phyloP scores from a whole-genome alignment of 2,329 filamentous ascomycete species.

The Epicoccum nigrum region DNA sequence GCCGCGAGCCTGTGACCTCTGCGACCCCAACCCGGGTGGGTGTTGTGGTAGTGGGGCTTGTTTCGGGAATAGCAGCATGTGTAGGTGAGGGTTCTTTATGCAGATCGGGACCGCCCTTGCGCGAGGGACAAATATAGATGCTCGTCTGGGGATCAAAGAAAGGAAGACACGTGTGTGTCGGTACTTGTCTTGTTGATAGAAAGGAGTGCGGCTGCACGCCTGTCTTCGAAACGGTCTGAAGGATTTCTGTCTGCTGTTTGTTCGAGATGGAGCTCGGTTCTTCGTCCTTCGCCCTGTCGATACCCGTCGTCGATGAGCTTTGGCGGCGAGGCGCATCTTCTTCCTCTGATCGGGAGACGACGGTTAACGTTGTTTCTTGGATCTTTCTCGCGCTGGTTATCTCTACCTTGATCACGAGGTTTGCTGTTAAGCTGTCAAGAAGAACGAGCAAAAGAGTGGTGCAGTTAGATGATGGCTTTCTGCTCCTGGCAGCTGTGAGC shows the following conservation, averaged over 20 bases:
- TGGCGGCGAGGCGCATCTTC: constrained; percentile 19
- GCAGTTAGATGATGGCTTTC: constrained; percentile 32
- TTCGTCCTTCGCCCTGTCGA: constrained; percentile 7
- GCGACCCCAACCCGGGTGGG: neutral
- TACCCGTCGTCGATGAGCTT: constrained; percentile 12
- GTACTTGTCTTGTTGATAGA: too few relatives aligned
- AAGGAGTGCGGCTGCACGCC: neutral
- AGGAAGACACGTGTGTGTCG: neutral
- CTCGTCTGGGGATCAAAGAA: neutral
- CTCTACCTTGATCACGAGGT: constrained; percentile 29
- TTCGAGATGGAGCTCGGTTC: neutral
- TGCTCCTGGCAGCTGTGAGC: constrained; percentile 34
- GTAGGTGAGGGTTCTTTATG: neutral
- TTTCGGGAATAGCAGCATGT: constrained; percentile 1
- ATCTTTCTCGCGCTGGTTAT: constrained; percentile 30
- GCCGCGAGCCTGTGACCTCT: neutral
- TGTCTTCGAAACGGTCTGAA: neutral
- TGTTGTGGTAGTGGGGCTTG: neutral
- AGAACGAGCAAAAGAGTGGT: constrained; percentile 20
- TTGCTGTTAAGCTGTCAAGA: constrained; percentile 34
- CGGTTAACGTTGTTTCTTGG: constrained; percentile 38
- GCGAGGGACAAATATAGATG: constrained; percentile 6
- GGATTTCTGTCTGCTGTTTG: neutral
- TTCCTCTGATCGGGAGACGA: constrained; percentile 21
- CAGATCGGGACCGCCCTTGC: constrained; percentile 3